A percentile compares a stretch with the other conserved stretches of the same genome.
Evolutionary conservation across 257 asterid species (phyloP).

Genomic region (Salvia rosmarinus): DNA sequence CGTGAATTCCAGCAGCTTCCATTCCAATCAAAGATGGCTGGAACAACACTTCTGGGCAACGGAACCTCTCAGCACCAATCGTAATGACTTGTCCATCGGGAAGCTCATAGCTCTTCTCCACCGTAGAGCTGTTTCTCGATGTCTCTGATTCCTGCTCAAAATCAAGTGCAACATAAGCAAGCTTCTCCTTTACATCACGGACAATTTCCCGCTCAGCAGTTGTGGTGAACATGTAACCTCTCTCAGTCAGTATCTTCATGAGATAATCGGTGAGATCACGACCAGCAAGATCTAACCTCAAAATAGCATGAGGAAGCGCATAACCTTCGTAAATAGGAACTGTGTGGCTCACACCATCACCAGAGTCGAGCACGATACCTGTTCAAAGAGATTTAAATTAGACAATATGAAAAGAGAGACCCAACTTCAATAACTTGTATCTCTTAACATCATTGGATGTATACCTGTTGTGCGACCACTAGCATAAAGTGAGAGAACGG

Average conservation of each 20-base stretch:
- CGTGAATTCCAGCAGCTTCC: slow-evolving; percentile 53
- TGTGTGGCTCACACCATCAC: slow-evolving; percentile 51
- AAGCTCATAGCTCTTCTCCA: slow-evolving; percentile 46
- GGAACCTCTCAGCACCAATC: slow-evolving; percentile 49
- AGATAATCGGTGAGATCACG: slow-evolving; percentile 54
- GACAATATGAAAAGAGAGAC: neutral
- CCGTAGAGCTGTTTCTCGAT: slow-evolving; percentile 42
- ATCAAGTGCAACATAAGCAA: slow-evolving; percentile 49
- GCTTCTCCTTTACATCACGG: slow-evolving; percentile 49
- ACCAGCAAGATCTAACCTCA: slow-evolving; percentile 52
- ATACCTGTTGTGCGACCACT: slow-evolving; percentile 54
- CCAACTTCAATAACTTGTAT: neutral
- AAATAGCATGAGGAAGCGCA: slow-evolving; percentile 54
- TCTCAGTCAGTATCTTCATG: slow-evolving; percentile 45
- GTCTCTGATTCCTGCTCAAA: slow-evolving; percentile 47
- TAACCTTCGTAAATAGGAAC: slow-evolving; percentile 54
- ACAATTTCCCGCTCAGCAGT: slow-evolving; percentile 51
- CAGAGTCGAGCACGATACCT: slow-evolving; percentile 50
- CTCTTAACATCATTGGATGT: neutral
- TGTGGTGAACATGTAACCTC: slow-evolving; percentile 50
- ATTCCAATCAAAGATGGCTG: slow-evolving; percentile 46
- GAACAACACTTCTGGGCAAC: slow-evolving; percentile 49
- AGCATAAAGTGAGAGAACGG: slow-evolving; percentile 50
- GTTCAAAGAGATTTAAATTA: neutral
- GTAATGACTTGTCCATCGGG: slow-evolving; percentile 49